Conservation (phyloP, 73 alveolate genomes). For the Tetrahymena thermophila region DNA sequence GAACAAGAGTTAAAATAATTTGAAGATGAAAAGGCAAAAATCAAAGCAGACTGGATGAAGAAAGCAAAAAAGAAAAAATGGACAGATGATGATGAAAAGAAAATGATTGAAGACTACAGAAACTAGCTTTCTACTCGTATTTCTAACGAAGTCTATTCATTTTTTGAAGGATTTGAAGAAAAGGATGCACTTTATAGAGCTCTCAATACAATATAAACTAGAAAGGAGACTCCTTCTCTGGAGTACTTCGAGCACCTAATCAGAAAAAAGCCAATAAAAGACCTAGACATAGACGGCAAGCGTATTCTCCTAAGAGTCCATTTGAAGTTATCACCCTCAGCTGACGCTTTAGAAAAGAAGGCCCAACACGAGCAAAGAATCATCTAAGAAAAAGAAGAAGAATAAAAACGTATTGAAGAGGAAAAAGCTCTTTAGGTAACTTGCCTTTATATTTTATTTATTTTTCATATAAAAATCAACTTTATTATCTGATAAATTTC, state of each 20-base stretch:
- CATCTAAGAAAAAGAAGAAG: conserved; percentile 40
- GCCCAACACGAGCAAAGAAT: conserved; percentile 8
- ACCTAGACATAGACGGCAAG: conserved; percentile 39
- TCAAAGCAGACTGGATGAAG: conserved; percentile 74
- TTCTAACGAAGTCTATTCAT: neutral
- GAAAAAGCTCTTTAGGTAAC: conserved; percentile 3
- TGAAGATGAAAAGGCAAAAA: conserved; percentile 56
- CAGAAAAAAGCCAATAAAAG: conserved; percentile 24
- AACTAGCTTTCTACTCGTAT: neutral
- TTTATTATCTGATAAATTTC: too few species aligned
- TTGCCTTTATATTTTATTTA: too few species aligned
- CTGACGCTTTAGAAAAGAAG: conserved; percentile 23
- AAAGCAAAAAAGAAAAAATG: conserved; percentile 70
- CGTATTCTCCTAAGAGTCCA: conserved; percentile 24
- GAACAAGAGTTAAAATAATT: conserved; percentile 51
- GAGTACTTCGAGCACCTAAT: conserved; percentile 6
- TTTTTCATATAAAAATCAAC: too few species aligned
- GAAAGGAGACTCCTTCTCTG: neutral
- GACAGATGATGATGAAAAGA: conserved; percentile 71
- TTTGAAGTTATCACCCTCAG: conserved; percentile 21
- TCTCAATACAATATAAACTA: neutral
- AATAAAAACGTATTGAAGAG: conserved; percentile 24
- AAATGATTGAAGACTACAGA: conserved; percentile 50
- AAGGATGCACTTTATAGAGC: neutral
- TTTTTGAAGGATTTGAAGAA: neutral